Conservation (phyloP, 108 stramenopile genomes). For the Skeletonema grethae region DNA sequence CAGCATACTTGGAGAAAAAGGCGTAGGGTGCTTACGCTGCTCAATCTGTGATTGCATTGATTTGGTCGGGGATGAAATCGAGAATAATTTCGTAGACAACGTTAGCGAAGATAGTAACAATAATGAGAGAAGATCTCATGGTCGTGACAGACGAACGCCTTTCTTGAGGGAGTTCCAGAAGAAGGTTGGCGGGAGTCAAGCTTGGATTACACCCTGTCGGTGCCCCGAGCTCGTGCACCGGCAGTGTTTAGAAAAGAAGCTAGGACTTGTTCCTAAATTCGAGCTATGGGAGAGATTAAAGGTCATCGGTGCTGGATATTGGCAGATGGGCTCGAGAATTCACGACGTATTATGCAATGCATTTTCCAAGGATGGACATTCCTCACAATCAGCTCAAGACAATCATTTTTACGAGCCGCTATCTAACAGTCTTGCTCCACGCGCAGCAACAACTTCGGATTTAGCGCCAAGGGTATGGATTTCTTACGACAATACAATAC, state of each 20-base stretch:
- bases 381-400: background rate
- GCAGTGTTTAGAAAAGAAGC: conserved; percentile 25
- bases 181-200: conserved; percentile 10
- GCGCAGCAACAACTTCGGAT: background rate
- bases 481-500: conserved; percentile 28
- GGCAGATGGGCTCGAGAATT: background rate
- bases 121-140: conserved; percentile 3
- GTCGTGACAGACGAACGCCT: conserved; percentile 7
- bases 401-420: background rate
- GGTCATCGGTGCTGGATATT: background rate
- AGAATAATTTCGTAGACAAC: background rate
- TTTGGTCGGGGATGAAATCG: conserved; percentile 34
- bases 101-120: background rate
- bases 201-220: conserved; percentile 33
- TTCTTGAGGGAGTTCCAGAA: conserved; percentile 31
- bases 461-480: conserved; percentile 39
- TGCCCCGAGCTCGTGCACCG: conserved; percentile 38
- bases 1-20: conserved; percentile 29
- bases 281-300: conserved; percentile 25
- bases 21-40: conserved; percentile 38
- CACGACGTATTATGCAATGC: background rate
- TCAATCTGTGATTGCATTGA: conserved; percentile 40
- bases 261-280: conserved; percentile 22
- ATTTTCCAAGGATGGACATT: background rate
- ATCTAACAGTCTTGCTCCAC: background rate